phyloP scores from a whole-genome alignment of 805 yeast genomes.

The Kregervanrija fluxuum region DNA sequence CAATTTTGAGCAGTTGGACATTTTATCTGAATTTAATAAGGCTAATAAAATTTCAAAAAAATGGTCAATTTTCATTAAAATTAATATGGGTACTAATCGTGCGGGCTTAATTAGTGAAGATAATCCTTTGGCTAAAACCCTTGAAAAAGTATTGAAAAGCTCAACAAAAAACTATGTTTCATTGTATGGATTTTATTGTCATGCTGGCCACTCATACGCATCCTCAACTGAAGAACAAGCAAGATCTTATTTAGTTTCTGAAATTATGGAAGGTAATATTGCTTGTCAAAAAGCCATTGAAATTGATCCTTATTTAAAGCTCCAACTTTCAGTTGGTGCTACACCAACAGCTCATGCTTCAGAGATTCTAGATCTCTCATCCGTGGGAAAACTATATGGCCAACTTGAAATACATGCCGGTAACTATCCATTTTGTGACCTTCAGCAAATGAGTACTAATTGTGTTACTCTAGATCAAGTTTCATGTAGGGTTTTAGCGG shows the following conservation, averaged over 20 bases:
- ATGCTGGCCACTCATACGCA: constrained; percentile 71
- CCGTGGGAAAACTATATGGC: constrained; percentile 26
- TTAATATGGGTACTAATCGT: constrained; percentile 64
- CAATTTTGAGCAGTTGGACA: constrained; percentile 45
- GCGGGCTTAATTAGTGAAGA: constrained; percentile 45
- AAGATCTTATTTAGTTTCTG: constrained; percentile 41
- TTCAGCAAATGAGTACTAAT: constrained; percentile 71
- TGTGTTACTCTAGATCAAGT: constrained; percentile 40
- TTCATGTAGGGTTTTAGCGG: constrained; percentile 48
- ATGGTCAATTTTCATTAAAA: constrained; percentile 64
- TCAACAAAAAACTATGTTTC: constrained; percentile 29
- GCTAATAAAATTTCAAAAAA: constrained; percentile 20
- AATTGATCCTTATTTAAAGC: constrained; percentile 30
- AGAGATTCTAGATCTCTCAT: constrained; percentile 8
- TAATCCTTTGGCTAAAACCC: constrained; percentile 20
- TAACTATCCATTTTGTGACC: constrained; percentile 63
- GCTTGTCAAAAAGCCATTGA: constrained; percentile 39
- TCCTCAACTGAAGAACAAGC: constrained; percentile 41
- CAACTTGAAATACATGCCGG: constrained; percentile 74
- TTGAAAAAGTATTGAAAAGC: constrained; percentile 19
- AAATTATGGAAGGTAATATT: constrained; percentile 45
- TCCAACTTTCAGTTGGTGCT: constrained; percentile 68
- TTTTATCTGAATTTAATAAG: constrained; percentile 33
- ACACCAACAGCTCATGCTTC: constrained; percentile 73
- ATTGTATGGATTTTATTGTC: constrained; percentile 66